A percentile compares a stretch with the other conserved stretches of the same genome.
These are phyloP conservation scores for Verticillium tricorpus DNA, from an alignment of 2,329 filamentous ascomycete genomes.

Conservation along the genomic window DNA sequence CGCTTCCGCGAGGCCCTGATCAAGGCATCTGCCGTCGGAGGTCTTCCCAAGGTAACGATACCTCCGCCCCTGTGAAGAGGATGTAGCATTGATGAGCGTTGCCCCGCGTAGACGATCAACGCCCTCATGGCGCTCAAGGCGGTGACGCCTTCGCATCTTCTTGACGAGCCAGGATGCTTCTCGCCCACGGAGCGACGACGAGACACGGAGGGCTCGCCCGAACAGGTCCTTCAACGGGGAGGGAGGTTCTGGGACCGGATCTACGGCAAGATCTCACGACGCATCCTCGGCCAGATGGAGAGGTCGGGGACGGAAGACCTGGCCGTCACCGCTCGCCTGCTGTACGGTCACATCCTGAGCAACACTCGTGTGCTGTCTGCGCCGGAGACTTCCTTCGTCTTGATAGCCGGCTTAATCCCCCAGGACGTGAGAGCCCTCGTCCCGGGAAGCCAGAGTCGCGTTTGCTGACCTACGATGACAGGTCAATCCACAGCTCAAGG, in stretches of 20 bases:
- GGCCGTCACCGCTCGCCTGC: conserved; percentile 39
- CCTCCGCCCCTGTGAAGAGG: neutral
- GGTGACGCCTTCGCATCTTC: conserved; percentile 34
- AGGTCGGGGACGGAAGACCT: conserved; percentile 45
- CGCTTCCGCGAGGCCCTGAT: conserved; percentile 45
- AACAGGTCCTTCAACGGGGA: conserved; percentile 36
- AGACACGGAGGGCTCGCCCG: conserved; percentile 32
- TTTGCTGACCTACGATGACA: conserved; percentile 15
- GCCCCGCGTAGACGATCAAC: conserved; percentile 36
- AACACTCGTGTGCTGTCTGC: conserved; percentile 39
- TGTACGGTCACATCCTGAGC: conserved; percentile 46
- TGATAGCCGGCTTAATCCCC: conserved; percentile 45
- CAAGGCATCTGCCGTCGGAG: conserved; percentile 42
- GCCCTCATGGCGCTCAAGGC: conserved; percentile 38
- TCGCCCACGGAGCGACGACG: conserved; percentile 32
- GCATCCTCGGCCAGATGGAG: conserved; percentile 44
- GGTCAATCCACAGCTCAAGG: conserved; percentile 49
- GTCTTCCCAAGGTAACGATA: conserved; percentile 41
- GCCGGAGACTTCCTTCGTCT: conserved; percentile 45
- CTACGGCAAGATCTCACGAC: conserved; percentile 44
- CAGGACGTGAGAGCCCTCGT: conserved; percentile 37
- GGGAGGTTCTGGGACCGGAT: conserved; percentile 40
- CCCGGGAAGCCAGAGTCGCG: neutral
- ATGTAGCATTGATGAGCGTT: neutral
- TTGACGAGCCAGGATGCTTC: conserved; percentile 28